Evolutionary conservation across 1,284 basidiomycete species (phyloP), one percentile per base, ranked within the genome.

Genomic region (Boletus sp.): DNA sequence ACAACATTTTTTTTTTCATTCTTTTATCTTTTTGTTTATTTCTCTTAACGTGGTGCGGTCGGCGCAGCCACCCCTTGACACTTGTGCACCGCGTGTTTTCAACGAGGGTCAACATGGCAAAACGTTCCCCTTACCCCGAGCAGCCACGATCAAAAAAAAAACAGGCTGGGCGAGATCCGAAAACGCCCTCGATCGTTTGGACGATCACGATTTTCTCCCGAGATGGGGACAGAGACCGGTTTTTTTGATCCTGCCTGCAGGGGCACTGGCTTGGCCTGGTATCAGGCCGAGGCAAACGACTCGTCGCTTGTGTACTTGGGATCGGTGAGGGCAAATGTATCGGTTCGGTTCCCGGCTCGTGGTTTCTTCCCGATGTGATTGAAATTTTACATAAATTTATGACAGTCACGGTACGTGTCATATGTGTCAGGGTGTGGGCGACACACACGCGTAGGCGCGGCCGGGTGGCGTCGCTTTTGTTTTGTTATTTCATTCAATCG

Each of bases 81-180:
- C 22, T 31, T 44, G 47, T 20, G 1, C 3, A 33, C 64, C 53
- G 61, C 65, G 64, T 66, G 65, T 66, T 62, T 66, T 65, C 65
- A 69, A 65, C 45, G 65, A 66, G 65, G 65, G 61, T 1, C 41
- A 46, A 37, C 39, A n/a, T 51, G 53, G 39, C 45, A 29, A 35
- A 36, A 51, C 44, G 53, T 53, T 36, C 12, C 5, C 2, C 33
- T 37, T 37, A 29, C n/a, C 31, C 49, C 42, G 46, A 52, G 53
- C 53, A 11, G 46, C 41, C 33, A 24, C 41, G 53, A 63, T 65
- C 53, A 44, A 12, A 18, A 41, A 16, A 44, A 20, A 18, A 41
- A 29, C 4, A 42, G 51, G 20, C n/a, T 22, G 27, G 51, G 55
- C 42, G 16, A 29, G 27, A 49, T 45, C 18, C 53, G 7, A 43